Evolutionary conservation across 1,284 basidiomycete species (phyloP), one percentile per base, ranked within the genome.

Genomic region (Apiotrichum akiyoshidainum): DNA sequence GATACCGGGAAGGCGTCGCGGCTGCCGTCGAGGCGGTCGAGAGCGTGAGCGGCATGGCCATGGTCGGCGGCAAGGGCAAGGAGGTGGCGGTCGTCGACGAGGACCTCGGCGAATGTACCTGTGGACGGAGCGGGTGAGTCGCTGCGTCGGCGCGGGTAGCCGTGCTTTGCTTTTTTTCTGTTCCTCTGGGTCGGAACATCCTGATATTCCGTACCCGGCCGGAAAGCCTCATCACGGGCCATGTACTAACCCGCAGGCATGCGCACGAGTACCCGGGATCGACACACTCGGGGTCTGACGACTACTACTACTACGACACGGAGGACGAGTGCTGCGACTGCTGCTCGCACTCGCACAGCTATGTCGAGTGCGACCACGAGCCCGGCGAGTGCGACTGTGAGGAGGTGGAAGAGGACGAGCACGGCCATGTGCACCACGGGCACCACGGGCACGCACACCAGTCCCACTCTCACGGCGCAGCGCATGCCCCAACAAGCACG

Each of bases 91-190:
- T 57, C 42, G 54, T 58, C 12, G 65, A 61, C 4, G 65, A 70
- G 16, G 65, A 67, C 46, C 54, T 62, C 22, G 72, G 67, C 39
- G 70, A 73, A 56, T 75, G 73, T 57, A 71, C 72, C 4, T 75
- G 73, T 54, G 73, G 72, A 17, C 56, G 68, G 51, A 67, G 65
- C 53, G 65, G 59, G 69, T 69, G 26, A 61, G 65, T 62, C 8
- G 19, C 10, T 44, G 42, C 13, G 37, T 16, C 13, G 33, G 7
- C 34, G 26, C 17, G 26, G 4, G 26, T 31, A 31, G 26, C 26
- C 26, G 26, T 31, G 26, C 37, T 37, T n/a, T 4, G 17, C 10
- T 31, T 9, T 14, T 17, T 14, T 45, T 45, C 44, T 45, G 11
- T 13, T 4, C 11, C 37, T 4, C 37, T 16, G 26, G 26, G 26